Conservation (phyloP, 1,139 yeast genomes). For the Saccharomycopsis phalli region DNA sequence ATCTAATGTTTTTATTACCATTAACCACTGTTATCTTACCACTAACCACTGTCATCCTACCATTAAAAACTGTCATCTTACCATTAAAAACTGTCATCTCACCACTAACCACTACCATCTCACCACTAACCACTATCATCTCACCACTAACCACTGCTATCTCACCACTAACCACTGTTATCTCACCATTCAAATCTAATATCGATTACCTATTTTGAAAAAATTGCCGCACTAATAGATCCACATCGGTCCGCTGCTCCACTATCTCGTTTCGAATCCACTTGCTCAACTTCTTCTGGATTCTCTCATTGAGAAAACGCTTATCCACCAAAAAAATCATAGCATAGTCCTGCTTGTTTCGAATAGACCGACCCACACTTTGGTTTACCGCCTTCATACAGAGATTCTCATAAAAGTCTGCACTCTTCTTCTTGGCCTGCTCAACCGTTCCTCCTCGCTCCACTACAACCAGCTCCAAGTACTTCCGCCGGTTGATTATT, state of each 20-base stretch:
- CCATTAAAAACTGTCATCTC: too few species aligned
- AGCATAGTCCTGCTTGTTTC: slow-evolving; percentile 79
- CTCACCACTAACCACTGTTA: too few species aligned
- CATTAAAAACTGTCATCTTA: too few species aligned
- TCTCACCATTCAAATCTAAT: too few species aligned
- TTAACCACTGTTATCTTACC: too few species aligned
- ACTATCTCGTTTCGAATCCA: slow-evolving; percentile 58
- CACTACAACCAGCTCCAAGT: slow-evolving; percentile 41
- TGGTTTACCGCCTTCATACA: slow-evolving; percentile 93
- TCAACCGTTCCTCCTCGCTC: slow-evolving; percentile 34
- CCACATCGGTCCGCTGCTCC: slow-evolving; percentile 21
- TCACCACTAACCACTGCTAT: too few species aligned
- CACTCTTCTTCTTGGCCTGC: slow-evolving; percentile 40
- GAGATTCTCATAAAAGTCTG: slow-evolving; percentile 69
- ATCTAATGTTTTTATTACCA: too few species aligned
- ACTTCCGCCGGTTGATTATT: slow-evolving; percentile 61
- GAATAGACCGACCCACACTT: slow-evolving; percentile 85
- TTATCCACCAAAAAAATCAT: slow-evolving; percentile 62
- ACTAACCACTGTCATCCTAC: too few species aligned
- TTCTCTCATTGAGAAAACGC: slow-evolving; percentile 42
- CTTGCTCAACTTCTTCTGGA: slow-evolving; percentile 57
- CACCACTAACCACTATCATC: too few species aligned
- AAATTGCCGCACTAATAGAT: too few species aligned
- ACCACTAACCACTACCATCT: too few species aligned
- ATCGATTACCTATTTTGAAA: too few species aligned